phyloP scores from a whole-genome alignment of 345 rosid species.

The Eucalyptus erythrocorys region DNA sequence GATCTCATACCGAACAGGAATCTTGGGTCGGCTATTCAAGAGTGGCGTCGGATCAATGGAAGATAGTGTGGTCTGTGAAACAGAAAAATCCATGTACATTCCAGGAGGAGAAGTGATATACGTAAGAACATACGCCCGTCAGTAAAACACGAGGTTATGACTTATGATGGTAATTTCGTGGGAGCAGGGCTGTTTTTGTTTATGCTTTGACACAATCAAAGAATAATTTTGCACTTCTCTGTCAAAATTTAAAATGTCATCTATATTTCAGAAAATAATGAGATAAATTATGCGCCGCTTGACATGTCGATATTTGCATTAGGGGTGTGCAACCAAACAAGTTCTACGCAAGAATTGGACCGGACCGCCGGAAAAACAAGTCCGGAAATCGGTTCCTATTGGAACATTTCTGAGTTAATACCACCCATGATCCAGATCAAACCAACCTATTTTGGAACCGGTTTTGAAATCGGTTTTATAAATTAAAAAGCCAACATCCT shows the following conservation, averaged over 20 bases:
- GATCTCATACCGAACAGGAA: conserved; percentile 42
- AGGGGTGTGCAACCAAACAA: fast-evolving
- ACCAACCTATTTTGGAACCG: fast-evolving
- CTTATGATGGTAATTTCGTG: not conserved
- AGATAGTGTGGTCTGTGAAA: not conserved
- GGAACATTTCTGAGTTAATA: fast-evolving
- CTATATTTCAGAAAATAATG: not conserved
- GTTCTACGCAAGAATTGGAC: fast-evolving
- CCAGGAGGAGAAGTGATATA: not conserved
- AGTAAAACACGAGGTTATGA: not conserved
- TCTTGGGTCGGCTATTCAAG: conserved; percentile 50
- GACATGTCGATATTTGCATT: too few relatives aligned
- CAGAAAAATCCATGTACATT: not conserved
- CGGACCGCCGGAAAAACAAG: fast-evolving
- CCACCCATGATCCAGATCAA: fast-evolving
- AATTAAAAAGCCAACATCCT: too few relatives aligned
- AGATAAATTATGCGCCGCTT: not conserved
- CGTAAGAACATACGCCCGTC: not conserved
- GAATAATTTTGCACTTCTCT: not conserved
- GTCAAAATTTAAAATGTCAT: not conserved
- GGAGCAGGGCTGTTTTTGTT: not conserved
- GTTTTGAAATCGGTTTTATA: too few relatives aligned
- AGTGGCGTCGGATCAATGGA: conserved; percentile 16
- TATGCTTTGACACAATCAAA: not conserved
- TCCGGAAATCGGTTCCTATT: fast-evolving